Percentiles rank a stretch among this genome's conserved stretches.
These are phyloP conservation scores for Plasmodium coatneyi DNA, from an alignment of 169 alveolate genomes.

Conservation along the genomic window DNA sequence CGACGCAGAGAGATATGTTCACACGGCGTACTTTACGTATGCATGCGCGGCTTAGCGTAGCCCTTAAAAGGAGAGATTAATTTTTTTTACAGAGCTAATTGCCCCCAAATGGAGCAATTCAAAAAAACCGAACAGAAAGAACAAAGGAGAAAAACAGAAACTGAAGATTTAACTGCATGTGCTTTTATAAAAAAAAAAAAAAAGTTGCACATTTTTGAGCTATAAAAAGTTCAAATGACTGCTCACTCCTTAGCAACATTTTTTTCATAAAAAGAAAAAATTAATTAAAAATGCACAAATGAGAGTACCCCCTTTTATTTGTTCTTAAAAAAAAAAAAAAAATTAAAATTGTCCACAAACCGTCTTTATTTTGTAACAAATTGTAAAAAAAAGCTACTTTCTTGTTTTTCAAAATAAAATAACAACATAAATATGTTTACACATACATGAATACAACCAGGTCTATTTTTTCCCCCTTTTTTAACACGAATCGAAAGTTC, in stretches of 20 bases:
- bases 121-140: not conserved
- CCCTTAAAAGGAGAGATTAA: not conserved
- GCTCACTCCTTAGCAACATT: not conserved
- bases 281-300: slow-evolving; percentile 2
- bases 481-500: not conserved
- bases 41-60: not conserved
- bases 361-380: not conserved
- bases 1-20: not conserved
- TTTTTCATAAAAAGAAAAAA: slow-evolving; percentile 5
- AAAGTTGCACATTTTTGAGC: slow-evolving; percentile 11
- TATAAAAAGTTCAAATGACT: not conserved
- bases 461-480: not conserved
- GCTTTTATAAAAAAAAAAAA: not conserved
- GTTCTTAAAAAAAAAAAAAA: not conserved
- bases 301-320: not conserved
- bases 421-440: not conserved
- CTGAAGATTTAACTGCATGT: not conserved
- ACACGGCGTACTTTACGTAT: not conserved
- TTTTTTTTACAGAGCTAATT: slow-evolving; percentile 2
- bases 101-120: not conserved
- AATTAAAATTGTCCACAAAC: not conserved
- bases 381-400: not conserved
- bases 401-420: not conserved
- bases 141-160: not conserved
- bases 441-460: not conserved